These are phyloP conservation scores for Piromyces finnis DNA, from an alignment of 192 early-diverging fungal species.

Conservation along the genomic window DNA sequence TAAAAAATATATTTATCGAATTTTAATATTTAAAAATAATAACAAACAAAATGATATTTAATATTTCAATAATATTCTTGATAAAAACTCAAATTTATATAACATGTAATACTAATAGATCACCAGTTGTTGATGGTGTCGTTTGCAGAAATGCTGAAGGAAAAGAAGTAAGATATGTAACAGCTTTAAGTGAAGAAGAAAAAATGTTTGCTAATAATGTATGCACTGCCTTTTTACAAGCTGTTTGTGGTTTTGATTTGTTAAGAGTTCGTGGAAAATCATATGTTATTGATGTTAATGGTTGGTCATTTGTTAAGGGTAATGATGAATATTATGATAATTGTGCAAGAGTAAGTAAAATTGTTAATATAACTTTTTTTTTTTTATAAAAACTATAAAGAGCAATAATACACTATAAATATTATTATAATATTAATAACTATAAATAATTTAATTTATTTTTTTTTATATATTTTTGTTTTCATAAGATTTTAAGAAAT, in stretches of 20 bases:
- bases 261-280: constrained; percentile 62
- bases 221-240: constrained; percentile 71
- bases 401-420: too few species aligned
- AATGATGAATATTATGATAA: constrained; percentile 82
- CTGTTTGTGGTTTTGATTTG: constrained; percentile 88
- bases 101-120: too few species aligned
- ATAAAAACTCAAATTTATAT: too few species aligned
- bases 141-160: constrained; percentile 91
- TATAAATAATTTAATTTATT: neutral
- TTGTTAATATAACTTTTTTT: neutral
- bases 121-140: constrained; percentile 85
- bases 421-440: too few species aligned
- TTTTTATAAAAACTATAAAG: too few species aligned
- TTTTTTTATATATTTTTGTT: neutral
- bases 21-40: too few species aligned
- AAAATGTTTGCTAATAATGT: constrained; percentile 55
- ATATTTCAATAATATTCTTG: too few species aligned
- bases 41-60: too few species aligned
- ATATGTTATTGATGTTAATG: constrained; percentile 95
- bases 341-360: constrained; percentile 29
- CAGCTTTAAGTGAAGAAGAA: constrained; percentile 61
- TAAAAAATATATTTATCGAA: too few species aligned
- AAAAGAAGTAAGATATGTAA: constrained; percentile 88
- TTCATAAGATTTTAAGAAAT: neutral
- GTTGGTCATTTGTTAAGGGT: constrained; percentile 98